Conservation (phyloP, 208 protist genomes). For the Trypanosoma rangeli region DNA sequence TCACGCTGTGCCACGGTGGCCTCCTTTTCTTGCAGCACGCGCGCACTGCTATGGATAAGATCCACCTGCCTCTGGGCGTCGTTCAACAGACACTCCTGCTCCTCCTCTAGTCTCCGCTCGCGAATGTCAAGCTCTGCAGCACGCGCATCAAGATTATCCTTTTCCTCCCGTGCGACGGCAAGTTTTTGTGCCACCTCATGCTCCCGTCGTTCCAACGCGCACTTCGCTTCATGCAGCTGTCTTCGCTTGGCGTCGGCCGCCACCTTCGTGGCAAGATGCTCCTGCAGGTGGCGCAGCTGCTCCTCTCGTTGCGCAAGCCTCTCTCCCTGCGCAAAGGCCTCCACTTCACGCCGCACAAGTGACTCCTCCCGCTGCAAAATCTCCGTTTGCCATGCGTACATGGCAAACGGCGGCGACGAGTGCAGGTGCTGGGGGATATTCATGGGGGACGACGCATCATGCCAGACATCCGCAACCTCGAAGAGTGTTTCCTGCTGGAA, state of each 20-base stretch:
- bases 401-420: neutral
- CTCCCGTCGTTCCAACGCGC: neutral
- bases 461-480: neutral
- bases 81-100: slow-evolving; percentile 14
- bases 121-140: slow-evolving; percentile 4
- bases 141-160: neutral
- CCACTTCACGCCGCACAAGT: slow-evolving; percentile 9
- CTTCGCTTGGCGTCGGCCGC: neutral
- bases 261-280: slow-evolving; percentile 1
- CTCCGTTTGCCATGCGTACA: neutral
- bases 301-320: slow-evolving; percentile 1
- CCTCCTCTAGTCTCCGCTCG: slow-evolving; percentile 5
- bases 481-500: neutral
- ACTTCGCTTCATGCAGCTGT: slow-evolving; percentile 1
- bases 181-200: neutral
- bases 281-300: slow-evolving; percentile 1
- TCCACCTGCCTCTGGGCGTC: slow-evolving; percentile 11
- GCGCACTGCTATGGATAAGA: slow-evolving; percentile 15
- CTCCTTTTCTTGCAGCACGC: slow-evolving; percentile 7
- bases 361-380: slow-evolving; percentile 13
- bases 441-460: neutral
- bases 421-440: neutral
- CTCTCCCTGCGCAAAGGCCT: neutral
- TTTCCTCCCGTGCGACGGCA: neutral
- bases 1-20: neutral